Conservation (phyloP, 345 rosid genomes). For the Linum tenue region DNA sequence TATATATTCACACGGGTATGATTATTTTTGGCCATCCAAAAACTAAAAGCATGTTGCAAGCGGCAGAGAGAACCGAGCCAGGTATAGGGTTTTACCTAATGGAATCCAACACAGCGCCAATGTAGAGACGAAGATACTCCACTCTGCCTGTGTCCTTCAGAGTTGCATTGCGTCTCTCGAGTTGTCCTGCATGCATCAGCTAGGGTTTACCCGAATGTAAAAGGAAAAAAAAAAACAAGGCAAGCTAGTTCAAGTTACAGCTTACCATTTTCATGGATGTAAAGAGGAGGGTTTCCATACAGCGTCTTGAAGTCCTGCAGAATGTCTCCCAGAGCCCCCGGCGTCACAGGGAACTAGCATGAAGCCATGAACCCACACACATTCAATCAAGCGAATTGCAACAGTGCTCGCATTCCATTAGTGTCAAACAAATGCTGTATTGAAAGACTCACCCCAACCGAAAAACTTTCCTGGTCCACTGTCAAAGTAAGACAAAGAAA, state of each 20-base stretch:
- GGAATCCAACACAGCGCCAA: constrained; percentile 36
- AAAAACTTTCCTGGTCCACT: no score
- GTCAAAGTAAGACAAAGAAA: no score
- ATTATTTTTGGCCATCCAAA: no score
- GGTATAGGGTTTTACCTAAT: constrained; percentile 25
- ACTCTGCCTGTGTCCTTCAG: constrained; percentile 34
- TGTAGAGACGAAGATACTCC: constrained; percentile 22
- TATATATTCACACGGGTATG: no score
- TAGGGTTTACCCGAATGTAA: neutral
- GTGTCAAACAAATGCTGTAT: no score
- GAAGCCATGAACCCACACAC: neutral
- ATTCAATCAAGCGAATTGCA: neutral
- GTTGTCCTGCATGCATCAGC: constrained; percentile 19
- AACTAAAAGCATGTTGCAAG: no score
- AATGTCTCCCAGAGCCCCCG: constrained; percentile 22
- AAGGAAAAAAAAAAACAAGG: constrained; percentile 1
- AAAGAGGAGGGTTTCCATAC: constrained; percentile 37
- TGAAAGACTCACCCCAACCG: no score
- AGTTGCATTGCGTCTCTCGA: constrained; percentile 13
- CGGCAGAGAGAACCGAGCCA: no score
- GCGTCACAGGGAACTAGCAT: constrained; percentile 9
- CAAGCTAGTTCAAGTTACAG: constrained; percentile 3
- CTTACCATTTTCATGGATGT: constrained; percentile 41
- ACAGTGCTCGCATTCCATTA: no score
- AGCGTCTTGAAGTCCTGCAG: constrained; percentile 32